Evolutionary conservation across 495 filamentous ascomycete species (phyloP).

Genomic region (Xylaria bambusicola): DNA sequence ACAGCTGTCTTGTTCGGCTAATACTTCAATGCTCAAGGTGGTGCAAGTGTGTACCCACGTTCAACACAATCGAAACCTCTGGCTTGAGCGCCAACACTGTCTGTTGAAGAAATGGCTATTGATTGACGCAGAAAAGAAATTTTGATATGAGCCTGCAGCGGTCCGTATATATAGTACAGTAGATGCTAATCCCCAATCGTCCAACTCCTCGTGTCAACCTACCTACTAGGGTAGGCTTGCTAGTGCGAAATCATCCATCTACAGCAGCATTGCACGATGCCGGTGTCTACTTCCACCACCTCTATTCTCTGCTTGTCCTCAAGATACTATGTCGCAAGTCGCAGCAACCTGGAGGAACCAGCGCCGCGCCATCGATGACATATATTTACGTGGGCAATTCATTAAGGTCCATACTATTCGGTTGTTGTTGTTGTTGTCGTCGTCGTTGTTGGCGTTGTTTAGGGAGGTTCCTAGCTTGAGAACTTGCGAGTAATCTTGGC

Average conservation of each 20-base stretch:
- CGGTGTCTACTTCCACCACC: not conserved
- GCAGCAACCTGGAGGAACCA: constrained; percentile 22
- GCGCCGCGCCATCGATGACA: constrained; percentile 26
- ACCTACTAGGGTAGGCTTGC: no score
- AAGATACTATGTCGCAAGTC: constrained; percentile 2
- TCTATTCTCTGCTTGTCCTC: not conserved
- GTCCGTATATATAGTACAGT: constrained; percentile 19
- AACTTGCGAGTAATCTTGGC: constrained; percentile 94
- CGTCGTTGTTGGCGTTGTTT: no score
- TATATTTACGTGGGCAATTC: constrained; percentile 1
- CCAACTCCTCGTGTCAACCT: not conserved
- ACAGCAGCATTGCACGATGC: constrained; percentile 10
- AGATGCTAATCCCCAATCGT: not conserved
- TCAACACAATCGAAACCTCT: no score
- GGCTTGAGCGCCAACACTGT: no score
- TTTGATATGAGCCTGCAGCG: constrained; percentile 13
- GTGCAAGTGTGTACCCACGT: no score
- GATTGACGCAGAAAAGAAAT: not conserved
- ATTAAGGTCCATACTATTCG: constrained; percentile 11
- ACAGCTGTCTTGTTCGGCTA: no score
- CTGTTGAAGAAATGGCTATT: no score
- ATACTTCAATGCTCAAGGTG: no score
- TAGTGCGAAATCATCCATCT: constrained; percentile 3
- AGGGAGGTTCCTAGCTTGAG: constrained; percentile 57
- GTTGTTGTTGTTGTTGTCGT: constrained; percentile 7